phyloP scores from a whole-genome alignment of 1,139 yeast genomes.

The Hyphopichia khmerensis region DNA sequence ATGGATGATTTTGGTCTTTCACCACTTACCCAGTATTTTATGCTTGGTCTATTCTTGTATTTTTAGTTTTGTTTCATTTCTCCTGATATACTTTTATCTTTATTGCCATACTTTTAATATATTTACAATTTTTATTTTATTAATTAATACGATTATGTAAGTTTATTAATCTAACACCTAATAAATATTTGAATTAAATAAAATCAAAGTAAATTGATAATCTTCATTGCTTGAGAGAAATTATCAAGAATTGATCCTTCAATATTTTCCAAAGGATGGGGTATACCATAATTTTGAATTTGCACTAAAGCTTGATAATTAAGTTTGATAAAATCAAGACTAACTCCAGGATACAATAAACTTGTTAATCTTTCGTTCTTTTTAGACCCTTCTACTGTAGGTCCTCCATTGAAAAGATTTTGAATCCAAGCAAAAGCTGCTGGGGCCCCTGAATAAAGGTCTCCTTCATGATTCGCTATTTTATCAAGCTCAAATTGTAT shows the following conservation, averaged over 20 bases:
- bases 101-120: no score
- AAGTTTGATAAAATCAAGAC: neutral
- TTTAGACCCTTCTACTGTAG: neutral
- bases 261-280: neutral
- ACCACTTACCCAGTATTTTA: no score
- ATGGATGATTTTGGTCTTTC: no score
- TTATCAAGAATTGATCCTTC: neutral
- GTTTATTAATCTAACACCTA: no score
- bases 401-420: conserved; percentile 6
- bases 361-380: conserved; percentile 20
- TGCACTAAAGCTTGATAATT: neutral
- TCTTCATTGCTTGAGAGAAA: neutral
- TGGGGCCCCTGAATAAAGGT: conserved; percentile 9
- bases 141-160: no score
- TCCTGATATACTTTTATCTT: no score
- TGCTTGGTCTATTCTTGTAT: no score
- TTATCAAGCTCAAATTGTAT: conserved; percentile 7
- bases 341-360: conserved; percentile 21
- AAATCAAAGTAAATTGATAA: neutral
- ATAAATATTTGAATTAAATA: neutral
- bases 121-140: no score
- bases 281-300: neutral
- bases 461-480: conserved; percentile 7
- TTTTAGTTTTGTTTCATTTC: no score
- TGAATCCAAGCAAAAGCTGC: conserved; percentile 13